Percentiles rank a stretch among this genome's conserved stretches.
Evolutionary conservation across 106 monocot species (phyloP).

Genomic region (Acanthochlamys bracteata): DNA sequence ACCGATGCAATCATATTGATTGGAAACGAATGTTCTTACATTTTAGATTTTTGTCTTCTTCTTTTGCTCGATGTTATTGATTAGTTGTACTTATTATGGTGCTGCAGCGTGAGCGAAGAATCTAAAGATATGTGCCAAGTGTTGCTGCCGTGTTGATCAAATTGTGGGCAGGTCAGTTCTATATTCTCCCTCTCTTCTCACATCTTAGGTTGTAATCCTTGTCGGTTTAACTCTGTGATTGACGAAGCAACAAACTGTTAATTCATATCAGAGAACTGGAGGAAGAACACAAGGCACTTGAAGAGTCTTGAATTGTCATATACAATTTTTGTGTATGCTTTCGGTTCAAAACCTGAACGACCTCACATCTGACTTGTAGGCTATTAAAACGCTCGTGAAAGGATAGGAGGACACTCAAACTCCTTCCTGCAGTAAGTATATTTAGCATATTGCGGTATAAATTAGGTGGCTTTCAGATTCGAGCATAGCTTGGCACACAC

Average conservation of each 20-base stretch:
- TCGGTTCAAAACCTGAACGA: background rate
- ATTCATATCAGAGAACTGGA: conserved; percentile 51
- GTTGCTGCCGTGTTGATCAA: conserved; percentile 41
- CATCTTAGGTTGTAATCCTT: background rate
- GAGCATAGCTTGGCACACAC: too few relatives aligned
- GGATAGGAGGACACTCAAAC: conserved; percentile 65
- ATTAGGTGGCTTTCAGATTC: too few relatives aligned
- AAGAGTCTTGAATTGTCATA: conserved; percentile 21
- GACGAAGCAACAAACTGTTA: background rate
- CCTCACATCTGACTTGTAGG: conserved; percentile 21
- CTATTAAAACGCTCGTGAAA: conserved; percentile 66
- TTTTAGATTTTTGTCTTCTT: background rate
- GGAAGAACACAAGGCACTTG: conserved; percentile 51
- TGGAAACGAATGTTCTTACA: conserved; percentile 71
- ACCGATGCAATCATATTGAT: conserved; percentile 86
- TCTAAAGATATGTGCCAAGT: conserved; percentile 70
- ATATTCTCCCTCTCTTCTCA: background rate
- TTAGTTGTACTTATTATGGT: background rate
- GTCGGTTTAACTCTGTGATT: background rate
- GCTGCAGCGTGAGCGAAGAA: conserved; percentile 63
- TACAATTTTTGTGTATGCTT: background rate
- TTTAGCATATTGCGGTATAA: too few relatives aligned
- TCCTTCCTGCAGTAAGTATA: conserved; percentile 49
- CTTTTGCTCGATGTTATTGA: too few relatives aligned
- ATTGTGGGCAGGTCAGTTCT: conserved; percentile 62